phyloP scores from a whole-genome alignment of 352 stramenopile genomes.

The Aphanomyces stellatus region DNA sequence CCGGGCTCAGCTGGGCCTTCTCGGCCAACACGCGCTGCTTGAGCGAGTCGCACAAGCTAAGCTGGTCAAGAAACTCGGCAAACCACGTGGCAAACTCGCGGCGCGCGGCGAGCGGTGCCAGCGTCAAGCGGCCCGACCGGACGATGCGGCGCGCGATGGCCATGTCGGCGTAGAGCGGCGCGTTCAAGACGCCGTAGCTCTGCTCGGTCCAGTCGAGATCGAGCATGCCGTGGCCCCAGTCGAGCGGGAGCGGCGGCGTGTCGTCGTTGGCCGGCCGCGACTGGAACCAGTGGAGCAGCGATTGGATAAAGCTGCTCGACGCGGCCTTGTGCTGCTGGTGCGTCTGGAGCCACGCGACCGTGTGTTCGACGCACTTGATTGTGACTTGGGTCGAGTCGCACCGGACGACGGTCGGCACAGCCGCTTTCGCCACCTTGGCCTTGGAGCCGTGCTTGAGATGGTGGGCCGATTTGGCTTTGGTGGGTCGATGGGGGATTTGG shows the following conservation, averaged over 20 bases:
- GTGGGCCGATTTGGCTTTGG: too few relatives aligned
- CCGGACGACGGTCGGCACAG: too few relatives aligned
- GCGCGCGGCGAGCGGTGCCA: not conserved
- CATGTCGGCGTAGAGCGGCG: constrained; percentile 8
- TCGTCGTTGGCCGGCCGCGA: not conserved
- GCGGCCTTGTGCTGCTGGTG: constrained; percentile 32
- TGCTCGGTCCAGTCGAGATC: constrained; percentile 29
- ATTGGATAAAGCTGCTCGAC: constrained; percentile 43
- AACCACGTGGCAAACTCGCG: not conserved
- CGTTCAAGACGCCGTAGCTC: constrained; percentile 40
- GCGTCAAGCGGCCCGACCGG: not conserved
- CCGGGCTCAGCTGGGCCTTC: constrained; percentile 45
- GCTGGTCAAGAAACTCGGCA: not conserved
- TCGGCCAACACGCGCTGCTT: constrained; percentile 66
- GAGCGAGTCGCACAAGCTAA: constrained; percentile 19
- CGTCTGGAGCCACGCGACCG: constrained; percentile 61
- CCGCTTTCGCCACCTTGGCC: too few relatives aligned
- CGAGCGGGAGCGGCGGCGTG: constrained; percentile 17
- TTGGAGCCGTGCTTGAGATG: too few relatives aligned
- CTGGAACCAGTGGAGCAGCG: constrained; percentile 43
- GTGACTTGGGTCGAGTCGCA: not conserved
- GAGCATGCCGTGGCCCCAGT: constrained; percentile 15
- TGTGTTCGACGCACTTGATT: constrained; percentile 28
- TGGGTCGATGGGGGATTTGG: too few relatives aligned
- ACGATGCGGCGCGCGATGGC: not conserved